Evolutionary conservation across 2,329 filamentous ascomycete genomes (phyloP).

Genomic region (Aspergillus sp.): DNA sequence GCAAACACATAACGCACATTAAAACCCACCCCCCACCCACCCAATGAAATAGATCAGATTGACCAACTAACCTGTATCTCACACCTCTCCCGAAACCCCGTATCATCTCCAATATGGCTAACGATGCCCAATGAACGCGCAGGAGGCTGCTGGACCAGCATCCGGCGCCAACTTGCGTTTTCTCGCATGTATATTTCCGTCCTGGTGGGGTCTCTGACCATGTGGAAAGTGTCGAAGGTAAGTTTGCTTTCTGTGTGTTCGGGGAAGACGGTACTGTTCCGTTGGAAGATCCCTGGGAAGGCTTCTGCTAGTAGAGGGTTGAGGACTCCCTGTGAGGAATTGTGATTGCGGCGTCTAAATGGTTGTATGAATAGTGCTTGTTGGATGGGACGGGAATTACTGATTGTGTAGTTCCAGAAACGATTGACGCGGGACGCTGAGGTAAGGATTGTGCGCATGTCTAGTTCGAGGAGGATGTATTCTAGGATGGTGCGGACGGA

Average conservation of each 20-base stretch:
- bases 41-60: not conserved
- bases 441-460: not conserved
- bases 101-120: too few relatives aligned
- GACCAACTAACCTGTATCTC: not conserved
- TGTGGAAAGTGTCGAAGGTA: not conserved
- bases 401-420: not conserved
- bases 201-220: not conserved
- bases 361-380: conserved; percentile 1
- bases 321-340: not conserved
- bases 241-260: not conserved
- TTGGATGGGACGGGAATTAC: not conserved
- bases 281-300: not conserved
- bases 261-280: not conserved
- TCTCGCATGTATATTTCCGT: not conserved
- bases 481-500: not conserved
- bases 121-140: not conserved
- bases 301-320: conserved; percentile 1
- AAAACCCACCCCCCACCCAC: not conserved
- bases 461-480: not conserved
- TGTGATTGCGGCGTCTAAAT: not conserved
- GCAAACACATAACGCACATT: not conserved
- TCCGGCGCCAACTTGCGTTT: conserved; percentile 5
- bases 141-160: conserved; percentile 10
- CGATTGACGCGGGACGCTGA: not conserved
- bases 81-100: too few relatives aligned